Evolutionary conservation across 1,139 yeast genomes (phyloP), one percentile per base, ranked within the genome.

Genomic region (Geotrichum aggregatum): DNA sequence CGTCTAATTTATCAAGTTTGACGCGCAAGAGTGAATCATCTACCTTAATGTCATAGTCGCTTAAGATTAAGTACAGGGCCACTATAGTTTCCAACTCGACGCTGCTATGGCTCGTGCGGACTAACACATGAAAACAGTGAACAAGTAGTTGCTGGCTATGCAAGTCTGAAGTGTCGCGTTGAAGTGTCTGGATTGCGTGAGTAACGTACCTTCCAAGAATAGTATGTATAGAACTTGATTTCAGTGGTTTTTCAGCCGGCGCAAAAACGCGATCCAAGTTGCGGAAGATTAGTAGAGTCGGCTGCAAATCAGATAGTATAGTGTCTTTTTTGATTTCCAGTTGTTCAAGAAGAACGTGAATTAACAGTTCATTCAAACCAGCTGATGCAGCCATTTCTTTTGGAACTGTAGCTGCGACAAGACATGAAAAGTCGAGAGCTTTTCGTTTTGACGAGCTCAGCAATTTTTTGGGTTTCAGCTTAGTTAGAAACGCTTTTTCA

Each of bases 341-440:
- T 22, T 50, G 54, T 5, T 24, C 22, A 14, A 50, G 33, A 13
- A 50, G 13, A 30, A 45, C 47, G 8, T 13, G 6, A 7, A 35
- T 46, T 14, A 50, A 41, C 7, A 26, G 38, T 14, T 35, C 26
- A 13, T 36, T 26, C 11, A 50, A 41, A 18, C 46, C 45, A 21
- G 47, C 8, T 3, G 46, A 45, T 14, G 28, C 24, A 3, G 42
- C 28, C 18, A 46, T 8, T 8, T 46, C 50, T 10, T n/a, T 3
- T n/a, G 50, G 50, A 13, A 39, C 40, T 2, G 33, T 16, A 5
- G 38, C 36, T 1, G 49, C 50, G 5, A 46, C 44, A 13, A 50
- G 18, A n/a, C 47, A 40, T 11, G 54, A 38, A 46, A 50, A 46
- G 16, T 50, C 54, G 7, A 50, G 45, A 11, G 31, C 44, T n/a